phyloP scores from a whole-genome alignment of 129 eudicot genomes.

The Centrapalus pauciflorus region DNA sequence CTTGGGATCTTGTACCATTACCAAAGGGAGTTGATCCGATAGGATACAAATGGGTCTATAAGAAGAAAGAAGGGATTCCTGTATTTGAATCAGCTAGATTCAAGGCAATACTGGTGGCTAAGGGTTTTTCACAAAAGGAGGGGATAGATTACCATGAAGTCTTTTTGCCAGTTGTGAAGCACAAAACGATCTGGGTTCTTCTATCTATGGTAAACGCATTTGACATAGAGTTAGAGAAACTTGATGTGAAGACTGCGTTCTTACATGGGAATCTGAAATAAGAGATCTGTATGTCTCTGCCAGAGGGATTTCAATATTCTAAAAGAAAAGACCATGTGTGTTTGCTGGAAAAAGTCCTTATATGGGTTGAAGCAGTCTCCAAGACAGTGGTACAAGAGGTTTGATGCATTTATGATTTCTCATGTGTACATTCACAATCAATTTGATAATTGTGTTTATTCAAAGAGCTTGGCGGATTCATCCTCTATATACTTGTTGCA shows the following conservation, averaged over 20 bases:
- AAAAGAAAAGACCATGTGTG: not conserved
- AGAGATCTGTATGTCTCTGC: not conserved
- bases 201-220: not conserved
- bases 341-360: not conserved
- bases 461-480: not conserved
- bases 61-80: slow-evolving; percentile 12
- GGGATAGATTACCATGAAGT: slow-evolving; percentile 1
- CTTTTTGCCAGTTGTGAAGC: slow-evolving; percentile 3
- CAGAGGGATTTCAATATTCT: not conserved
- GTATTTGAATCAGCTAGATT: not conserved
- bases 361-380: not conserved
- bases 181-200: not conserved
- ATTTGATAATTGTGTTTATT: not conserved
- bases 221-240: not conserved
- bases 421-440: not conserved
- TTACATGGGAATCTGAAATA: not conserved
- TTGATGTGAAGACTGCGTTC: too few relatives aligned
- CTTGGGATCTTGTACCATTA: not conserved
- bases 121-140: slow-evolving; percentile 14
- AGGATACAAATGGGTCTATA: slow-evolving; percentile 13
- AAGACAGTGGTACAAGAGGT: not conserved
- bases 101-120: slow-evolving; percentile 8
- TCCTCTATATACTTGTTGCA: not conserved
- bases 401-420: not conserved
- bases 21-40: not conserved